Evolutionary conservation across 306 rosid genomes (phyloP).

Genomic region (Acacia crassicarpa): DNA sequence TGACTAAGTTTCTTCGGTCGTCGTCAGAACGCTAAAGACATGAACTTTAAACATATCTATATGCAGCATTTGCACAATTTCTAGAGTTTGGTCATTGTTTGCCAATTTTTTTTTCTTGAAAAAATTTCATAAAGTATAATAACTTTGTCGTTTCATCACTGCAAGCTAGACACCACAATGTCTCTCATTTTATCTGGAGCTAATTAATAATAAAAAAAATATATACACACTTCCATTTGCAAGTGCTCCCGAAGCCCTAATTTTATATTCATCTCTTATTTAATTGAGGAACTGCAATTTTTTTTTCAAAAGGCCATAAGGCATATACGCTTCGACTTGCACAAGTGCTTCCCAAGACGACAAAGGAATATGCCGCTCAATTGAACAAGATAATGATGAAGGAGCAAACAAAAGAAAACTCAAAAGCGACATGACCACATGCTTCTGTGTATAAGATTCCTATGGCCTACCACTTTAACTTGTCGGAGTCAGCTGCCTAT

Average conservation of each 20-base stretch:
- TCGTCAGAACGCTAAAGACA: background rate
- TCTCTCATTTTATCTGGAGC: background rate
- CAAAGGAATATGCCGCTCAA: background rate
- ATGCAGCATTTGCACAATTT: background rate
- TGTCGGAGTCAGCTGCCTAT: background rate
- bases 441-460: background rate
- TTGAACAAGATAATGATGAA: background rate
- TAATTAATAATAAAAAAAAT: too few relatives aligned
- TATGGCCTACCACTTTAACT: conserved; percentile 38
- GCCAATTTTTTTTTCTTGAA: too few relatives aligned
- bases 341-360: background rate
- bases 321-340: background rate
- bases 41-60: conserved; percentile 1
- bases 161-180: too few relatives aligned
- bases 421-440: conserved; percentile 32
- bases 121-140: too few relatives aligned
- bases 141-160: background rate
- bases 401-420: conserved; percentile 36
- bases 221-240: too few relatives aligned
- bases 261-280: background rate
- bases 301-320: background rate
- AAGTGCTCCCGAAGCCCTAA: background rate
- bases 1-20: background rate
- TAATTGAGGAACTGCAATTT: background rate
- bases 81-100: background rate